Base-by-base conservation (phyloP, 352 stramenopile species). In the Globisporangium echinulatum region DNA sequence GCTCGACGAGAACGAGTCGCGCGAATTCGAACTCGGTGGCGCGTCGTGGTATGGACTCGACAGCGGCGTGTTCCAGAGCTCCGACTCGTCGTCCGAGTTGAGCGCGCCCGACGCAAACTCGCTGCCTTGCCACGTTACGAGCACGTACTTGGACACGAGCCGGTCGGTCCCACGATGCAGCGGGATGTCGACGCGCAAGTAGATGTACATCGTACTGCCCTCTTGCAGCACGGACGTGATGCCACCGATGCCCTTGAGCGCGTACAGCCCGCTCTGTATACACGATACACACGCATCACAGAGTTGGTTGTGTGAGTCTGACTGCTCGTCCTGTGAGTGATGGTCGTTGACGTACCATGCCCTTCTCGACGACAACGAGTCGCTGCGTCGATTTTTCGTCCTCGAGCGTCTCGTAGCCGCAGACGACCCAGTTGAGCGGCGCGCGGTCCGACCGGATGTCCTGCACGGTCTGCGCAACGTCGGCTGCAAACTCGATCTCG, bases 131-230 rank as follows among this genome's bases (percentile, higher is more conserved):
- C 83, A 96, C 53, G 86, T 96, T 46, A 96, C 79, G 8, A 96
- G 63, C 7, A 96, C 80, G 49, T 90, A 96, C 64, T 96, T 96
- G 19, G 85, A 92, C 43, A 96, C 82, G 57, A 92, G 87, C 9
- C 81, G 70, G 44, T 92, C 80, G n/a, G 78, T 90, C 51, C 79
- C 82, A 38, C 82, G 82, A 61, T 93, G 81, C 42, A 96, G 65
- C 15, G 84, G 84, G 39, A 96, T 77, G 61, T 96, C 86, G 11
- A 96, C 82, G n/a, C 85, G 82, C 8, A 96, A 65, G 64, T 96
- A 96, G 71, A 96, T 88, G 70, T 96, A 96, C 85, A 94, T 94
- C 14, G 85, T 92, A 50, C 69, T 77, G 11, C 77, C 82, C 58
- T 91, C 82, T 52, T 90, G 77, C 37, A 93, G 48, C 9, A 84